These are phyloP conservation scores for Mallotus repandus DNA, from an alignment of 441 rosid species.

Conservation along the genomic window DNA sequence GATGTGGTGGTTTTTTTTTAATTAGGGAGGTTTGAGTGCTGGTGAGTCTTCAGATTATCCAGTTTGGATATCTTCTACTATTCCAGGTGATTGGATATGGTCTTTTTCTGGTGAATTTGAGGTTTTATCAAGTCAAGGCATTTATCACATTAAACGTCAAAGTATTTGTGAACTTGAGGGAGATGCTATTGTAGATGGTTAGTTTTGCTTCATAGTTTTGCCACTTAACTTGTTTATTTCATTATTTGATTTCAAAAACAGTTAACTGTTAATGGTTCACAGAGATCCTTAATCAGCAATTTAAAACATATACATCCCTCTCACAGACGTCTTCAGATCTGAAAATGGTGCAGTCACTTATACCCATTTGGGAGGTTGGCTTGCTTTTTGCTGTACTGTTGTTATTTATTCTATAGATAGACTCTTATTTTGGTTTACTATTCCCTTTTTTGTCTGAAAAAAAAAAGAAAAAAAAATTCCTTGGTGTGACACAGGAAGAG, in stretches of 20 bases:
- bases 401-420: constrained; percentile 16
- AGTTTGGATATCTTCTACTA: constrained; percentile 68
- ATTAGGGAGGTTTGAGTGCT: constrained; percentile 61
- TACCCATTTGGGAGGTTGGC: constrained; percentile 98
- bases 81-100: constrained; percentile 90
- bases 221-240: constrained; percentile 1
- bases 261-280: constrained; percentile 30
- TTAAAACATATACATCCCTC: constrained; percentile 60
- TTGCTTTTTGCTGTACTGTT: constrained; percentile 18
- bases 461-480: constrained; percentile 1
- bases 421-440: constrained; percentile 16
- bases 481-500: constrained; percentile 61
- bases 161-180: constrained; percentile 96
- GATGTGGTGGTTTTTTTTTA: constrained; percentile 30
- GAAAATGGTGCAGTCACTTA: constrained; percentile 95
- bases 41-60: constrained; percentile 45
- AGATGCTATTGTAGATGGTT: constrained; percentile 77
- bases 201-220: constrained; percentile 28
- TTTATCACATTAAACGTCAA: constrained; percentile 50
- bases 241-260: constrained; percentile 21
- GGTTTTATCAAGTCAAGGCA: constrained; percentile 42
- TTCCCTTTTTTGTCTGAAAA: constrained; percentile 1
- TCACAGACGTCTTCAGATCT: constrained; percentile 72
- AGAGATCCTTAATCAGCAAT: constrained; percentile 85
- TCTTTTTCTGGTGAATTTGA: constrained; percentile 43